These are phyloP conservation scores for Plasmodium reichenowi DNA, from an alignment of 169 alveolate genomes.

Conservation along the genomic window DNA sequence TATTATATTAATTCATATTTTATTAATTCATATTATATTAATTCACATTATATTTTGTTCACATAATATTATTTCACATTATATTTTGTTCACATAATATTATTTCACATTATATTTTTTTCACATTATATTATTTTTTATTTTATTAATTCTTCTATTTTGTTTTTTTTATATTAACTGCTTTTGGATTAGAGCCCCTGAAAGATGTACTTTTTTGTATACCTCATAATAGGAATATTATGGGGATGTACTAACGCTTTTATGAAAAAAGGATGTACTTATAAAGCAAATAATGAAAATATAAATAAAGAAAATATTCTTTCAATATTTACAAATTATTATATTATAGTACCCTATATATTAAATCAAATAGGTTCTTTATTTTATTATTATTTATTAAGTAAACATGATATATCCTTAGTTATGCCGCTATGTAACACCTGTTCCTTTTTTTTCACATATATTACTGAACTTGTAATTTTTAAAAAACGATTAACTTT, in stretches of 20 bases:
- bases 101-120: too few species aligned
- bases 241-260: conserved; percentile 75
- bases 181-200: neutral
- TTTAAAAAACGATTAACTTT: conserved; percentile 19
- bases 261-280: conserved; percentile 46
- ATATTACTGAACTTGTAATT: conserved; percentile 42
- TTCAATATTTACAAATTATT: conserved; percentile 1
- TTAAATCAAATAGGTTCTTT: conserved; percentile 60
- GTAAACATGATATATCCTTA: conserved; percentile 47
- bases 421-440: conserved; percentile 61
- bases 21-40: too few species aligned
- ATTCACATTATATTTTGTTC: too few species aligned
- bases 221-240: conserved; percentile 33
- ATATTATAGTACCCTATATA: conserved; percentile 41
- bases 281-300: conserved; percentile 5
- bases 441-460: conserved; percentile 52
- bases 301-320: conserved; percentile 1
- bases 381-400: conserved; percentile 57
- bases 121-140: too few species aligned
- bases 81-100: too few species aligned
- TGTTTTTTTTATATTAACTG: too few species aligned
- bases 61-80: too few species aligned
- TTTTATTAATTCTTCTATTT: too few species aligned
- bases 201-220: conserved; percentile 18
- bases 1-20: too few species aligned